Base-by-base conservation (phyloP, 768 basidiomycete genomes). In the Hysterangium stoloniferum region DNA sequence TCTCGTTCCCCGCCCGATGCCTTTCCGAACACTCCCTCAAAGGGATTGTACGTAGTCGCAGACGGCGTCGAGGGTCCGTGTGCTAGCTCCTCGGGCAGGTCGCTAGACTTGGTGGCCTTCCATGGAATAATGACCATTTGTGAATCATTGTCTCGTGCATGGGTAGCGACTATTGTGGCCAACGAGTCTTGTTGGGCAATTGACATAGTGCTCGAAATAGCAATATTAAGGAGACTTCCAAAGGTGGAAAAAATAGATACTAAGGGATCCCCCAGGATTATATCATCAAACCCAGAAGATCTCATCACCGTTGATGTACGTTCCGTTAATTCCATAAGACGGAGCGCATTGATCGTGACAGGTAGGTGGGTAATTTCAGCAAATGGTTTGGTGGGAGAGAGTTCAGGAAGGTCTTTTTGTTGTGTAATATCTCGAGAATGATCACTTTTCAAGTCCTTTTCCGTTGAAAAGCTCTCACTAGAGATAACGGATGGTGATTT, bases 81-180 rank as follows among this genome's bases (percentile, higher is more conserved):
- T 42, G 41, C n/a, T 44, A n/a, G 44, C 12, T 29, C 28, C 15
- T 15, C 32, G 3, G 24, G 19, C 15, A 33, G 35, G 3, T 41
- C 56, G 8, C 47, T 45, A 8, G 51, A 33, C 6, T 33, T 49
- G 31, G 32, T 46, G 11, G 33, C 55, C 1, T 78, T 74, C 96
- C 96, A 99, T 0, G 93, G 90, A 3, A 98, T 58, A 52, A 98
- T 70, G 34, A 95, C 71, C 68, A 96, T 71, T 50, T 97, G 79
- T 0, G 85, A 77, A 2, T 64, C 71, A 5, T 72, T 67, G 29
- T 78, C 74, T 15, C 66, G 59, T 0, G 76, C 83, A 54, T 86
- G 83, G 4, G 77, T 66, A 0, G 77, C 66, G 22, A 97, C 80
- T 4, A 76, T 75, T 0, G 72, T 64, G 0, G 90, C 66, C 66